These are phyloP conservation scores for Cyberlindnera saturnus DNA, from an alignment of 805 yeast species.

Conservation along the genomic window DNA sequence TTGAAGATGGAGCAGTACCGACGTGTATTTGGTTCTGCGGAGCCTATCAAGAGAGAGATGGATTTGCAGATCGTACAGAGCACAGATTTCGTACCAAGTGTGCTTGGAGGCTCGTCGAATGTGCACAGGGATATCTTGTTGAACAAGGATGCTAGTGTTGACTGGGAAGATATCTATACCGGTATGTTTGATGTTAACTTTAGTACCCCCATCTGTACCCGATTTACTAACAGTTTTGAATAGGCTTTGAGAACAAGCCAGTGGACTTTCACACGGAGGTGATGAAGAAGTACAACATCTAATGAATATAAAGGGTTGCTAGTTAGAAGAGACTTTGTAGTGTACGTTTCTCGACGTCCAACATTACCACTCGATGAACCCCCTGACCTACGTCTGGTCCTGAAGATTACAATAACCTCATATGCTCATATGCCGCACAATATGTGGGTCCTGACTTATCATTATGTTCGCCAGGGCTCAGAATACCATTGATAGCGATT, in stretches of 20 bases:
- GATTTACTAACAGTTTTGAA: conserved; percentile 9
- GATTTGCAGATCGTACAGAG: conserved; percentile 69
- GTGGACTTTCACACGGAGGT: conserved; percentile 66
- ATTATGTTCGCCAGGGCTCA: too few relatives aligned
- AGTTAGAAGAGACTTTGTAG: too few relatives aligned
- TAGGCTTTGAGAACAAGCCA: conserved; percentile 34
- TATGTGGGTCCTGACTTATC: too few relatives aligned
- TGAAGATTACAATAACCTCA: too few relatives aligned
- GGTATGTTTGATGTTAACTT: conserved; percentile 28
- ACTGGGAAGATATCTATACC: conserved; percentile 90
- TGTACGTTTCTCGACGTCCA: too few relatives aligned
- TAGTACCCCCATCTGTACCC: neutral
- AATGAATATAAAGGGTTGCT: neutral
- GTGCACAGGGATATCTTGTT: conserved; percentile 72
- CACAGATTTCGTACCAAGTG: conserved; percentile 62
- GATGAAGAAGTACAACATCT: conserved; percentile 45
- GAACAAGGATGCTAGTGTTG: conserved; percentile 71
- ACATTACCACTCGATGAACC: too few relatives aligned
- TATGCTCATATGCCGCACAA: too few relatives aligned
- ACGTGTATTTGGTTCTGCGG: conserved; percentile 86
- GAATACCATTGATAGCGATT: too few relatives aligned
- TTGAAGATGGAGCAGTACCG: conserved; percentile 72
- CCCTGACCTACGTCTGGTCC: too few relatives aligned
- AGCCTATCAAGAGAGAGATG: conserved; percentile 88
- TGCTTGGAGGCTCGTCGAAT: conserved; percentile 51